phyloP scores from a whole-genome alignment of 225 moss, liverwort and hornwort genomes.

The Climacium dendroides region DNA sequence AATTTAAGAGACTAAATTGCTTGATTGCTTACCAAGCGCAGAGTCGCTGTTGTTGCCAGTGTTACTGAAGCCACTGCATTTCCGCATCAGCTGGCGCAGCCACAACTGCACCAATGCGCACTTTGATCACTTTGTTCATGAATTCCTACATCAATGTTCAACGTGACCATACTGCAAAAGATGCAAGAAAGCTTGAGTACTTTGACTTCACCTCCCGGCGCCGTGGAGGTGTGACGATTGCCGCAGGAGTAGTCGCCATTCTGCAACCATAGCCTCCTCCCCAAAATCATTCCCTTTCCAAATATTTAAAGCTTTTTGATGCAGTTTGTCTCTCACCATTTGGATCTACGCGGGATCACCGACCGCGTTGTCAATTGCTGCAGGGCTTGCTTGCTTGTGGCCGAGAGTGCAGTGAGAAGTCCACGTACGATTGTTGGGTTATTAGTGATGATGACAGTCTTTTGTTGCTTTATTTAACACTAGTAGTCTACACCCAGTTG shows the following conservation, averaged over 20 bases:
- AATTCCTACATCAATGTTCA: too few relatives aligned
- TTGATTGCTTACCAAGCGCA: background rate
- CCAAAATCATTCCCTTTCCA: background rate
- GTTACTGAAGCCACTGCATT: constrained; percentile 53
- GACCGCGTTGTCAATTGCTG: background rate
- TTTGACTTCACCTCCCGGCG: constrained; percentile 4
- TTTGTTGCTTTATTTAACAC: background rate
- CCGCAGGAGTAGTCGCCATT: background rate
- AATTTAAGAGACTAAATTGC: background rate
- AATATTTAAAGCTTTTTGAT: background rate
- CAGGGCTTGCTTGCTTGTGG: background rate
- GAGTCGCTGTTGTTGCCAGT: constrained; percentile 42
- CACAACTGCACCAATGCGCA: constrained; percentile 26
- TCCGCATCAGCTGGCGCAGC: constrained; percentile 64
- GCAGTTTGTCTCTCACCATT: background rate
- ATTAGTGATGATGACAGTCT: background rate
- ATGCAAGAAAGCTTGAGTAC: background rate
- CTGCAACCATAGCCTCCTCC: background rate
- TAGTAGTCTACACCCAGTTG: background rate
- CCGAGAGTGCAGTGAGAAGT: background rate
- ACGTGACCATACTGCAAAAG: background rate
- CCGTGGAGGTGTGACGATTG: background rate
- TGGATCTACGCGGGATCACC: background rate
- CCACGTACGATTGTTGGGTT: background rate
- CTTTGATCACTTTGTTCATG: background rate